Evolutionary conservation across 768 basidiomycete genomes (phyloP).

Genomic region (Trametes meyenii): DNA sequence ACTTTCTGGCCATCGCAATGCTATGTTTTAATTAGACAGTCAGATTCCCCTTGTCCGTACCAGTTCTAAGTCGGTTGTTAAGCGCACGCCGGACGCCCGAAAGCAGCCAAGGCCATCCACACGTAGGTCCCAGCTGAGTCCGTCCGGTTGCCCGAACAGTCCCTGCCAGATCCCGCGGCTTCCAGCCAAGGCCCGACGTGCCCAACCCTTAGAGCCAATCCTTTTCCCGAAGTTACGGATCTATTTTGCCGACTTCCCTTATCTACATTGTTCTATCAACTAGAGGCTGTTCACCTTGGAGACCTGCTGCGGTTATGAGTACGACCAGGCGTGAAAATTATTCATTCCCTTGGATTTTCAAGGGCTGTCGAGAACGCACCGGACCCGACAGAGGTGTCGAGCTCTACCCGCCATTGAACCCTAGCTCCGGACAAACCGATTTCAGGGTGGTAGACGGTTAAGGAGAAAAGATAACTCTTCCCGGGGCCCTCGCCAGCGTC

Average conservation of each 20-base stretch:
- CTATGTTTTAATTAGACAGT: slow-evolving; percentile 86
- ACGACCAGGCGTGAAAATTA: slow-evolving; percentile 72
- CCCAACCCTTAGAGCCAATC: slow-evolving; percentile 82
- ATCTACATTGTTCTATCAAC: slow-evolving; percentile 81
- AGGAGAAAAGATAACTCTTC: slow-evolving; percentile 82
- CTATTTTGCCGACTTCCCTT: slow-evolving; percentile 83
- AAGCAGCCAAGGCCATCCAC: slow-evolving; percentile 56
- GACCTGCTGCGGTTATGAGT: slow-evolving; percentile 82
- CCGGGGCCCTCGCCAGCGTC: slow-evolving; percentile 67
- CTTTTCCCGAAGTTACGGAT: slow-evolving; percentile 81
- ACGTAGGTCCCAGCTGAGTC: slow-evolving; percentile 44
- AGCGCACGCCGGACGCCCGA: slow-evolving; percentile 61
- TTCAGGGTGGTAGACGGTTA: slow-evolving; percentile 74
- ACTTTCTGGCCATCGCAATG: slow-evolving; percentile 76
- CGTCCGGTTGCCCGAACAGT: slow-evolving; percentile 62
- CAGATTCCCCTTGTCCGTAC: slow-evolving; percentile 82
- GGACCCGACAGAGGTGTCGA: slow-evolving; percentile 70
- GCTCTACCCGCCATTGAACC: slow-evolving; percentile 75
- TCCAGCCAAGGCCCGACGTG: slow-evolving; percentile 76
- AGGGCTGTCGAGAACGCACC: slow-evolving; percentile 76
- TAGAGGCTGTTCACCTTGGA: slow-evolving; percentile 83
- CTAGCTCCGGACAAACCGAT: slow-evolving; percentile 75
- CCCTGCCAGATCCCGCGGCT: slow-evolving; percentile 70
- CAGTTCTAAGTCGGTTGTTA: slow-evolving; percentile 77
- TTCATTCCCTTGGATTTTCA: slow-evolving; percentile 80